Percentiles rank a stretch among this genome's conserved stretches.
Evolutionary conservation across 305 asterid genomes (phyloP).

Genomic region (Fraxinus paxiana): DNA sequence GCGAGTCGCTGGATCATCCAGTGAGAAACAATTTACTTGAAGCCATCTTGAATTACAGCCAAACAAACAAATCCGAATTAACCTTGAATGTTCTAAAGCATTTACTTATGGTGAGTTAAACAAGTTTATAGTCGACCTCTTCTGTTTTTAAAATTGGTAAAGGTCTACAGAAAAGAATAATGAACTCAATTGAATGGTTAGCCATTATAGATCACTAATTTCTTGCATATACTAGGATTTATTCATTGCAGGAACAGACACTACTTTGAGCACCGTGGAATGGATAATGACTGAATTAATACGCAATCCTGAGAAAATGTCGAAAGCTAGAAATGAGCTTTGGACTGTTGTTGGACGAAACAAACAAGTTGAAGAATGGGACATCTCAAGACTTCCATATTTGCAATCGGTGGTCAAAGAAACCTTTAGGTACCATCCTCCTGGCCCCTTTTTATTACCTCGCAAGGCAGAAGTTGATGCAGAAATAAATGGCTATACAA

Average conservation of each 20-base stretch:
- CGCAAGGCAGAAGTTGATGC: not conserved
- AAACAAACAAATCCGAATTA: not conserved
- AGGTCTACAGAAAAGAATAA: not conserved
- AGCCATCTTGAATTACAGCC: not conserved
- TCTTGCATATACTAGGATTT: not conserved
- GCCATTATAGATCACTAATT: not conserved
- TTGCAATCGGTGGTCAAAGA: not conserved
- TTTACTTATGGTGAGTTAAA: not conserved
- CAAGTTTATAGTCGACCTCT: not conserved
- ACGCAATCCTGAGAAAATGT: conserved; percentile 1
- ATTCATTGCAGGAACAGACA: not conserved
- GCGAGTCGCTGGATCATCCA: not conserved
- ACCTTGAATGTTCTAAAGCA: not conserved
- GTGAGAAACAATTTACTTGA: not conserved
- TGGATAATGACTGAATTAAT: conserved; percentile 11
- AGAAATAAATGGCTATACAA: not conserved
- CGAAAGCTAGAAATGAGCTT: not conserved
- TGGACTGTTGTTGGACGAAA: not conserved
- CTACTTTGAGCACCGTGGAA: conserved; percentile 12
- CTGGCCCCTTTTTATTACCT: not conserved
- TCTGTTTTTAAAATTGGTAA: not conserved
- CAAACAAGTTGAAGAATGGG: not conserved
- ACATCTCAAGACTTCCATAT: not conserved
- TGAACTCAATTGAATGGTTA: not conserved
- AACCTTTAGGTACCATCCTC: not conserved